Evolutionary conservation across 768 basidiomycete genomes (phyloP).

Genomic region (Vishniacozyma victoriae): DNA sequence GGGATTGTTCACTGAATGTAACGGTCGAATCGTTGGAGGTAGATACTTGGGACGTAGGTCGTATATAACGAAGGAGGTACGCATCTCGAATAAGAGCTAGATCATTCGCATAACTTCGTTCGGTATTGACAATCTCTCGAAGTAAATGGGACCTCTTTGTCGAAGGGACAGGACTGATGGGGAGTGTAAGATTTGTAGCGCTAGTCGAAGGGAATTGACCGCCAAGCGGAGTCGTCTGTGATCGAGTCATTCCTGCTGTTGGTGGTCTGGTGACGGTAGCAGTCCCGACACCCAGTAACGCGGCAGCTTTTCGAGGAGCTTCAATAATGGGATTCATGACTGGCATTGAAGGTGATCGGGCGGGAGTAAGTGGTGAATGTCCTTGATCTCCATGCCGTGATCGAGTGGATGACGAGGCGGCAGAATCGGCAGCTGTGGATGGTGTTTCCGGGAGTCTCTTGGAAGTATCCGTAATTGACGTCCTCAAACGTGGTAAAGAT

Average conservation of each 20-base stretch:
- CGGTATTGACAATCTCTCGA: constrained; percentile 45
- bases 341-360: constrained; percentile 18
- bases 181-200: constrained; percentile 13
- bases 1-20: constrained; percentile 13
- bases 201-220: constrained; percentile 14
- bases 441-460: constrained; percentile 2
- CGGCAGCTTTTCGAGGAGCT: constrained; percentile 8
- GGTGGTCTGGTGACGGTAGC: background rate
- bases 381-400: background rate
- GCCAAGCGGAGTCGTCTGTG: background rate
- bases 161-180: constrained; percentile 8
- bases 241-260: too few relatives aligned
- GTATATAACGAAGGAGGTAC: constrained; percentile 30
- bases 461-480: constrained; percentile 8
- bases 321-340: constrained; percentile 5
- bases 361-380: constrained; percentile 6
- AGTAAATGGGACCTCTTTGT: constrained; percentile 46
- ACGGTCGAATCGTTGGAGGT: constrained; percentile 9
- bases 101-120: constrained; percentile 46
- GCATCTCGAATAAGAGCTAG: constrained; percentile 45
- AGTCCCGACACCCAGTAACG: constrained; percentile 7
- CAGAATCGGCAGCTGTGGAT: constrained; percentile 2
- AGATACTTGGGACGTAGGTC: constrained; percentile 22
- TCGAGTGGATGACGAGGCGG: constrained; percentile 2
- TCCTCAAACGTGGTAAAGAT: constrained; percentile 9